Base-by-base conservation (phyloP, 2,329 filamentous ascomycete genomes). In the Mycosphaerella sp. region DNA sequence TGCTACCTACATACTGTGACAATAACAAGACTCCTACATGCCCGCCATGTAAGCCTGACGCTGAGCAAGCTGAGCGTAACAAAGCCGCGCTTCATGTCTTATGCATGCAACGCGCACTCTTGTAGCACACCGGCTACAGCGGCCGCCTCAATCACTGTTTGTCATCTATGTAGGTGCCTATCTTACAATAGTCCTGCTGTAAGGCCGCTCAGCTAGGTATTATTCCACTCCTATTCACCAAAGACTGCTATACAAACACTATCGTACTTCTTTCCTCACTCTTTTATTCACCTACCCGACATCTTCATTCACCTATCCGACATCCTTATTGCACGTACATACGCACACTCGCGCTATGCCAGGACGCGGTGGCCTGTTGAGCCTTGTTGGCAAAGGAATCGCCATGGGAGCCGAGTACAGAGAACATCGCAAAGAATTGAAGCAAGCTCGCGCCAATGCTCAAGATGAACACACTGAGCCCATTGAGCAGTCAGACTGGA, bases 361-460 rank as follows among this genome's bases (percentile, higher is more conserved):
- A n/a, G 14, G 34, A 38, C 26, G 26, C 14, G 14, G 40, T 8
- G 40, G 40, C 8, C 21, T 44, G 26, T 12, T 26, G 6, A 21
- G 42, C 6, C 48, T 51, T 14, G 48, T 67, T 9, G 62, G 64
- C 23, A 53, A 55, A 11, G 64, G 65, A 26, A 56, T 68, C 12
- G 65, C 64, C 10, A 56, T 65, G 14, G 66, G 59, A 12, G 56
- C 61, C 2, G 65, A 69, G 48, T 64, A 66, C 43, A 59, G 56
- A 50, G 62, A 62, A 36, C 64, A 67, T 31, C 63, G 63, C 29
- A 63, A 65, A 47, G 52, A 64, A 39, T 47, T 56, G 31, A 62
- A 59, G 46, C 55, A 59, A 49, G 55, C 59, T 5, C 41, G 58
- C 7, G 55, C 54, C 14, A 46, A 47, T 32, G 51, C 53, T 8